Conservation (phyloP, 108 stramenopile species). For the Cyclotella distinguenda region DNA sequence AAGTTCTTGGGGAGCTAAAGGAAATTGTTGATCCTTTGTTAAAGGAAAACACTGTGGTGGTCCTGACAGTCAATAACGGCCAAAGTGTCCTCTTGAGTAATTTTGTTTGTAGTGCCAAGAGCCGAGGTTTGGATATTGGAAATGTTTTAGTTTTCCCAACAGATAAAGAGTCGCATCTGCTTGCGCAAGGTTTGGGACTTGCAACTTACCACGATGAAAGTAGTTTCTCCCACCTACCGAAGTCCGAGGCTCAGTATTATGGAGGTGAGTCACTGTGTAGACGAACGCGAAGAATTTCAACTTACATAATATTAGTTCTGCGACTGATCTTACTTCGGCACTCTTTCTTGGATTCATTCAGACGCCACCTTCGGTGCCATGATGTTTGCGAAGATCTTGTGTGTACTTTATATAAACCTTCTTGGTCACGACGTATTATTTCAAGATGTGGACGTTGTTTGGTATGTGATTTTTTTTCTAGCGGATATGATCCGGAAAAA, state of each 20-base stretch:
- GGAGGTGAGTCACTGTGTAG: too few species aligned
- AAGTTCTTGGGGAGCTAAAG: constrained; percentile 25
- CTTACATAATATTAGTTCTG: too few species aligned
- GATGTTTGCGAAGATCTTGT: constrained; percentile 77
- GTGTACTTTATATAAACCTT: constrained; percentile 60
- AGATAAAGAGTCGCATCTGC: constrained; percentile 19
- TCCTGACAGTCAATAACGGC: constrained; percentile 80
- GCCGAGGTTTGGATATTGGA: constrained; percentile 42
- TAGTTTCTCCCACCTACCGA: constrained; percentile 27
- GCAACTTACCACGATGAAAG: constrained; percentile 30
- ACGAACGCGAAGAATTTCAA: too few species aligned
- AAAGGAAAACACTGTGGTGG: constrained; percentile 61
- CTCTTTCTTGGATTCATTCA: too few species aligned
- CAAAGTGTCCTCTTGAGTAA: constrained; percentile 76
- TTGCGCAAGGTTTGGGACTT: constrained; percentile 29
- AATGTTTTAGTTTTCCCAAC: constrained; percentile 48
- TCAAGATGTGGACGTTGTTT: constrained; percentile 73
- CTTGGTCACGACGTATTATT: constrained; percentile 84
- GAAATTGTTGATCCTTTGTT: constrained; percentile 7
- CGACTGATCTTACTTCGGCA: too few species aligned
- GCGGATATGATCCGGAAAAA: too few species aligned
- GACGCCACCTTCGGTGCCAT: constrained; percentile 68
- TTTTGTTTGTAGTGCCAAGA: constrained; percentile 69
- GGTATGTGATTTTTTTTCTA: too few species aligned
- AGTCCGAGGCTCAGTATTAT: constrained; percentile 38